Evolutionary conservation across 257 asterid species (phyloP).

Genomic region (Ligustrum vulgare): DNA sequence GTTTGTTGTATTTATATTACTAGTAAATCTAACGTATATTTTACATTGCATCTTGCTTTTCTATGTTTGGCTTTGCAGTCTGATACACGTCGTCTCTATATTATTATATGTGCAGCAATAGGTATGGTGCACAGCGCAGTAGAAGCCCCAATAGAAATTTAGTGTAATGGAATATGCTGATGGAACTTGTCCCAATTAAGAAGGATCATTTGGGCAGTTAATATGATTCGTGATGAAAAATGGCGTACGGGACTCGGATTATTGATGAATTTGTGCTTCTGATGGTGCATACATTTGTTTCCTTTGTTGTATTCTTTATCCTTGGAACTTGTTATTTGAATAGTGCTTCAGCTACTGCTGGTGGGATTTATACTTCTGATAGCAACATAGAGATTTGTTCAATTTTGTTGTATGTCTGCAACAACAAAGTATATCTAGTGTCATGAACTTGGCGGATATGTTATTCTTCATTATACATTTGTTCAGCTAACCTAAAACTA

Average conservation of each 20-base stretch:
- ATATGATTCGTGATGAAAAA: background rate
- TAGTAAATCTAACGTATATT: too few relatives aligned
- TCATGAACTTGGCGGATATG: background rate
- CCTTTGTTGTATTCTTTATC: background rate
- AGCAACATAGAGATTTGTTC: background rate
- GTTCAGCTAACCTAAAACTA: background rate
- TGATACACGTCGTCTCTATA: background rate
- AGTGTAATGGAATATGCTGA: conserved; percentile 42
- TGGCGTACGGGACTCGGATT: background rate
- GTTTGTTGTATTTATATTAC: too few relatives aligned
- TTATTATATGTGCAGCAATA: conserved; percentile 20
- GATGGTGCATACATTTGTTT: background rate
- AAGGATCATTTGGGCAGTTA: background rate
- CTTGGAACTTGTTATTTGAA: background rate
- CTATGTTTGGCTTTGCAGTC: background rate
- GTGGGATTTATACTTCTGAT: background rate
- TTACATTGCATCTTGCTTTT: background rate
- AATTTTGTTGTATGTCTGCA: background rate
- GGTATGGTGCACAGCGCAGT: conserved; percentile 30
- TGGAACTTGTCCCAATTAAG: conserved; percentile 33
- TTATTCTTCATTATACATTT: background rate
- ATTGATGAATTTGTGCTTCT: background rate
- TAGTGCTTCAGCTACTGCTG: background rate
- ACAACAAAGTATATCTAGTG: background rate
- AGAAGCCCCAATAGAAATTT: conserved; percentile 56